phyloP scores from a whole-genome alignment of 768 basidiomycete species.

The Pleurotus cornucopiae region DNA sequence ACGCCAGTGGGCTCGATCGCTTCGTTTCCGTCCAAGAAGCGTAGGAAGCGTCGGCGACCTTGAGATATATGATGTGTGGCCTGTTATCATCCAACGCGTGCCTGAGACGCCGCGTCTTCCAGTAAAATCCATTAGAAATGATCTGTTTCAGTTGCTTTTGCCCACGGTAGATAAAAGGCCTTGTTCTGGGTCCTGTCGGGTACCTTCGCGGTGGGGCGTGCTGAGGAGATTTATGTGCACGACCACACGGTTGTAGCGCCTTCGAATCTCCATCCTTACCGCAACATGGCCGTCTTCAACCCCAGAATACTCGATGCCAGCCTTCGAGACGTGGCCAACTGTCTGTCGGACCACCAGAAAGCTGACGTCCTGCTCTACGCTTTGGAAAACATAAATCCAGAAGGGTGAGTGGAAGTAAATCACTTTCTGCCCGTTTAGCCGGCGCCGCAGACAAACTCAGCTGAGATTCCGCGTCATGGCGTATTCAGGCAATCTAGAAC shows the following conservation, averaged over 20 bases:
- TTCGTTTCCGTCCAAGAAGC: no score
- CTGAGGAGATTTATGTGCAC: conserved; percentile 6
- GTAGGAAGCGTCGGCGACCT: no score
- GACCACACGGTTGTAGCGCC: conserved; percentile 6
- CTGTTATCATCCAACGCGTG: no score
- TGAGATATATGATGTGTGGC: no score
- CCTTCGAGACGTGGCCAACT: conserved; percentile 61
- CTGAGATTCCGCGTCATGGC: conserved; percentile 4
- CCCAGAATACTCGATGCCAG: conserved; percentile 75
- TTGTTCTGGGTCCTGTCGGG: conserved; percentile 8
- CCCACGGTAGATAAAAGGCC: conserved; percentile 3
- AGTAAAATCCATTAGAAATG: not conserved
- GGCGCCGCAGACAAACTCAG: conserved; percentile 6
- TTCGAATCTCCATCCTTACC: not conserved
- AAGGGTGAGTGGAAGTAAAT: conserved; percentile 43
- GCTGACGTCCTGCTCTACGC: conserved; percentile 72
- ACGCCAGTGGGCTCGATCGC: no score
- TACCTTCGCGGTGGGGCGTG: conserved; percentile 2
- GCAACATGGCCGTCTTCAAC: conserved; percentile 61
- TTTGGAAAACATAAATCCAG: conserved; percentile 74
- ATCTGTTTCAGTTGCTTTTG: conserved; percentile 3
- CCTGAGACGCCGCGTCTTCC: not conserved
- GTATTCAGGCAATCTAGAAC: conserved; percentile 47
- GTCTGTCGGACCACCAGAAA: conserved; percentile 61
- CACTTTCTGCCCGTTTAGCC: conserved; percentile 9